Evolutionary conservation across 306 rosid genomes (phyloP), one percentile per base, ranked within the genome.

Genomic region (Quercus suber): DNA sequence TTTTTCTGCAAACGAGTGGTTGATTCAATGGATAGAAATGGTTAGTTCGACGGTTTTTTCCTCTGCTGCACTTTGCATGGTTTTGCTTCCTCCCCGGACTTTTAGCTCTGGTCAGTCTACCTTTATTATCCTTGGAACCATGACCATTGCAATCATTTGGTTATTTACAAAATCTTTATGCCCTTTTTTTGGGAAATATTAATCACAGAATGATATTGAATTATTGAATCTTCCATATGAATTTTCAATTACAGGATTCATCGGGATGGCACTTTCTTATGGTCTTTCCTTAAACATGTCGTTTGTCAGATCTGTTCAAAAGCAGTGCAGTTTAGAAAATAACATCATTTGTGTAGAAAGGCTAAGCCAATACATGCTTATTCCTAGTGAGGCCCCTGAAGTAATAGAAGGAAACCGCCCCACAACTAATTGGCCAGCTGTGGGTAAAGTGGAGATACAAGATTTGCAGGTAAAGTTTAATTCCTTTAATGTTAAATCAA

Each of bases 191-290:
- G 3, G 53, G 53, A 45, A 45, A 59, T 59, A 5, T 13, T 21
- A 23, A 1, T 59, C 6, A 27, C 12, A 59, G 33, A 18, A 18
- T 55, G 20, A 15, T 12, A 73, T 55, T 53, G 23, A 69, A 4
- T 18, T 67, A 75, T 23, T 13, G 18, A 37, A 20, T 35, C 35
- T 79, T 57, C n/a, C 3, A 63, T 55, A 49, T 43, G 79, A 45
- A 70, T 55, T 1, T 73, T 57, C 61, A 43, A 18, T 76, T 84
- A n/a, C 85, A 92, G 97, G 97, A 71, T 86, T 89, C 76, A 68
- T 92, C 72, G 96, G 94, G 61, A 88, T 94, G 93, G 97, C 94
- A 30, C 86, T 94, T 59, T 90, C 98, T 74, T 94, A 92, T 85
- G 98, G 98, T 25, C 95, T 94, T 77, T 81, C 97, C 31, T 78